Percentiles rank a stretch among this genome's conserved stretches.
These are phyloP conservation scores for Podila clonocystis DNA, from an alignment of 192 early-diverging fungal genomes.

Conservation along the genomic window DNA sequence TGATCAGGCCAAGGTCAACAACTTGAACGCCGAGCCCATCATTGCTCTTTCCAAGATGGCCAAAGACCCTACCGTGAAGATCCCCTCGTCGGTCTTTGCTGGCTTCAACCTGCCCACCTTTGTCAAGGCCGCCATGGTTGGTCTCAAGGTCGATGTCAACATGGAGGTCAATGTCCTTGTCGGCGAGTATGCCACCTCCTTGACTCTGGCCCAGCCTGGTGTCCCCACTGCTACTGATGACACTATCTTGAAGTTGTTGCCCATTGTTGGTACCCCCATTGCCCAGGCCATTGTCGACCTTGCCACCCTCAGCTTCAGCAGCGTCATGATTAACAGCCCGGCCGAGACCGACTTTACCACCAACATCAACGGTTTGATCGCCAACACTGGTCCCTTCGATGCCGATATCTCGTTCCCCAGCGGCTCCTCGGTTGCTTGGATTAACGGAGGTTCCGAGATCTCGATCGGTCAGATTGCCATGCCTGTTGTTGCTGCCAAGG, in stretches of 20 bases:
- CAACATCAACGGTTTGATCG: slow-evolving; percentile 49
- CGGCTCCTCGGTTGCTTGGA: slow-evolving; percentile 46
- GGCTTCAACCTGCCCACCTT: slow-evolving; percentile 59
- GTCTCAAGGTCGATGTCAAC: slow-evolving; percentile 58
- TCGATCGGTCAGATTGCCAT: slow-evolving; percentile 57
- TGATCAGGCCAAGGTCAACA: slow-evolving; percentile 54
- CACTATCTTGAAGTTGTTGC: slow-evolving; percentile 59
- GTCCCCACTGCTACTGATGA: slow-evolving; percentile 57
- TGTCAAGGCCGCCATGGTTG: slow-evolving; percentile 56
- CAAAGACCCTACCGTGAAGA: slow-evolving; percentile 41
- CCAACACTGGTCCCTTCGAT: slow-evolving; percentile 51
- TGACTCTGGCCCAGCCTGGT: slow-evolving; percentile 52
- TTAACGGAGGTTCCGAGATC: slow-evolving; percentile 29
- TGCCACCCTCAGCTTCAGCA: slow-evolving; percentile 26
- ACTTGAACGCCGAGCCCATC: slow-evolving; percentile 54
- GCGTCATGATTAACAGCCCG: slow-evolving; percentile 48
- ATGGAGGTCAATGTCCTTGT: slow-evolving; percentile 55
- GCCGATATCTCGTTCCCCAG: slow-evolving; percentile 45
- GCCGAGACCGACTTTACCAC: slow-evolving; percentile 46
- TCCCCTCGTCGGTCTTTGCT: slow-evolving; percentile 48
- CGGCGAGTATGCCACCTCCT: slow-evolving; percentile 58
- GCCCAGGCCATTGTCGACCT: slow-evolving; percentile 61
- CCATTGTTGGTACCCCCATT: slow-evolving; percentile 64
- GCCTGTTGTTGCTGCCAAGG: slow-evolving; percentile 50
- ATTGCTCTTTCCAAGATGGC: slow-evolving; percentile 53